Base-by-base conservation (phyloP, 768 basidiomycete species). In the Amanita rimosa region DNA sequence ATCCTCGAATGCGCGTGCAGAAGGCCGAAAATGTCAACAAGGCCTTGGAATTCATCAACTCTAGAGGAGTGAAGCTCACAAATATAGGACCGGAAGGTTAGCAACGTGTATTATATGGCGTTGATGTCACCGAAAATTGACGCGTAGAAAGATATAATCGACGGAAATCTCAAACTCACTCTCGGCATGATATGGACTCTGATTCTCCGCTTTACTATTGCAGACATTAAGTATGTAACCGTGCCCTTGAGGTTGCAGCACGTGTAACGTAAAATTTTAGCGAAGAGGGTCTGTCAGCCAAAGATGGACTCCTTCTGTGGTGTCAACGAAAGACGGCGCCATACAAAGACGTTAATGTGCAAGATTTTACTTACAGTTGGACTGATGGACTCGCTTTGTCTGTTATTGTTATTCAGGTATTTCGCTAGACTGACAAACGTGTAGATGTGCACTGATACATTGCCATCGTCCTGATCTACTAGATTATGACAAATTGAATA, bases 121-220 rank as follows among this genome's bases (percentile, higher is more conserved):
- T 19, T 19, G 7, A 34, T 44, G 41, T 33, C 44, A 34, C 29
- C 44, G 44, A 21, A 39, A 44, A 47, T 33, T 44, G 35, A 44
- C 22, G 9, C 31, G n/a, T 52, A 94, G 21, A 43, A 24, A 49
- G 95, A 98, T 64, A 96, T 98, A 61, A 93, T 99, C 49, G 96
- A 99, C 63, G 94, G 94, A n/a, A 96, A 95, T 63, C 65, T 94
- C 54, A 99, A 98, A 66, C 84, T 99, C 48, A 97, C 95, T 45
- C 78, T 98, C n/a, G 94, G 92, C 27, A 91, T 94, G 94, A 97
- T 99, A 55, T 98, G 96, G 96, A 95, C 91, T 0, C 76, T 98
- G 33, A 93, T 99, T 59, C 75, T 98, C 27, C 85, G 95, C 10
- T 98, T 98, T 64, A 96, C 94, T 4, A 98, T 99, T 54, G 94